Evolutionary conservation across 1,139 yeast species (phyloP).

Genomic region (Kazachstania sp.): DNA sequence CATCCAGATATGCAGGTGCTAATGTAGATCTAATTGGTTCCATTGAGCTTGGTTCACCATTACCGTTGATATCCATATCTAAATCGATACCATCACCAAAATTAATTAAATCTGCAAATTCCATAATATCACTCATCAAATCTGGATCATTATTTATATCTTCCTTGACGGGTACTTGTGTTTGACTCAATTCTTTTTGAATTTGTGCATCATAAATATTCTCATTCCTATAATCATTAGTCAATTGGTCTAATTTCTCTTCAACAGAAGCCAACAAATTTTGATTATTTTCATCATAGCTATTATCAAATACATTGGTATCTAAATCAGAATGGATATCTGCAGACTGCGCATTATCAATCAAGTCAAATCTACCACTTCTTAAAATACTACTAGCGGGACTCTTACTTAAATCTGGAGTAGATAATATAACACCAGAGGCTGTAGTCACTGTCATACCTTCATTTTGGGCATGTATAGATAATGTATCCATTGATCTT

Average conservation of each 20-base stretch:
- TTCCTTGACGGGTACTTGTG: neutral
- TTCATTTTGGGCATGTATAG: constrained; percentile 33
- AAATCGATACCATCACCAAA: constrained; percentile 41
- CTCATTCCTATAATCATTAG: constrained; percentile 15
- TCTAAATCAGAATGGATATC: neutral
- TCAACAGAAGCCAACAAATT: constrained; percentile 22
- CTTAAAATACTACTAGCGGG: constrained; percentile 49
- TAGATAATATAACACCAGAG: constrained; percentile 24
- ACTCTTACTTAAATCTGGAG: constrained; percentile 33
- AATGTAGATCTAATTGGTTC: constrained; percentile 14
- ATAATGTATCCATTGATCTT: constrained; percentile 32
- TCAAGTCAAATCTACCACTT: constrained; percentile 28
- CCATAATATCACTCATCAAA: constrained; percentile 37
- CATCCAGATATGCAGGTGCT: neutral
- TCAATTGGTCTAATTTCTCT: constrained; percentile 20
- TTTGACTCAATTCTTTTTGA: neutral
- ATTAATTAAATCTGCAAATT: constrained; percentile 58
- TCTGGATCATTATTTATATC: constrained; percentile 28
- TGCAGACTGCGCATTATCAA: constrained; percentile 7
- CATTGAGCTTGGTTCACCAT: neutral
- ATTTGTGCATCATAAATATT: neutral
- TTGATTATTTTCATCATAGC: constrained; percentile 7
- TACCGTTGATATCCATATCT: constrained; percentile 21
- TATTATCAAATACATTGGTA: neutral
- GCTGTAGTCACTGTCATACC: constrained; percentile 36